Base-by-base conservation (phyloP, 495 filamentous ascomycete species). In the Aspergillus conjunctus region DNA sequence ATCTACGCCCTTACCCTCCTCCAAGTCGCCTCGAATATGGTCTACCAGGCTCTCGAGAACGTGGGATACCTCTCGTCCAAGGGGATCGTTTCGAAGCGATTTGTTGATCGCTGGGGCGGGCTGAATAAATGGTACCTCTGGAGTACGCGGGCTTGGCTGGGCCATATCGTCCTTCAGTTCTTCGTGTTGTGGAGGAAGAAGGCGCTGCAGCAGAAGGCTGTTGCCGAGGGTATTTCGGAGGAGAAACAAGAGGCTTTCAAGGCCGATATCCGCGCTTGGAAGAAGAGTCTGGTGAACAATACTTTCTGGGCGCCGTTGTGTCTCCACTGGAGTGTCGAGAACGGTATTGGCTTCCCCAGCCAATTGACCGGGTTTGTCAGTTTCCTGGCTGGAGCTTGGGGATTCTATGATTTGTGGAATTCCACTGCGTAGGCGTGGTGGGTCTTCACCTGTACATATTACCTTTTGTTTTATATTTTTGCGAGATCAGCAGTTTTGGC, bases 11-110 rank as follows among this genome's bases (percentile, higher is more conserved):
- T 97, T 18, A 84, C 84, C 12, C 83, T 83, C 66, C 71, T 83
- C n/a, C 91, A 96, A 67, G 81, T 97, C 9, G 50, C 78, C 10
- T 80, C 81, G 17, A 89, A 87, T 70, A 70, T 88, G 14, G 63
- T 80, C 5, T 92, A 88, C 77, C 93, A 97, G 73, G 69, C 80
- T 10, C 81, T 96, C 32, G 93, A 98, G 79, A 97, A 97, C 72
- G 85, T 80, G 7, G 89, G 88, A 9, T 96, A 89, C 75, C 81
- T 98, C 9, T 83, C 87, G 6, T 70, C 75, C 20, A 90, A 91
- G 65, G 84, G 85, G 17, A 51, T 81, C 0, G 52, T 75, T 9
- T 71, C 75, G 4, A 74, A 75, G 44, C 59, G 56, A 3, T 70
- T 71, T 48, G 80, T 96, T 0, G 67, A 96, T 31, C 79, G 78